These are phyloP conservation scores for Candida chauliodis DNA, from an alignment of 805 yeast species.

Conservation along the genomic window DNA sequence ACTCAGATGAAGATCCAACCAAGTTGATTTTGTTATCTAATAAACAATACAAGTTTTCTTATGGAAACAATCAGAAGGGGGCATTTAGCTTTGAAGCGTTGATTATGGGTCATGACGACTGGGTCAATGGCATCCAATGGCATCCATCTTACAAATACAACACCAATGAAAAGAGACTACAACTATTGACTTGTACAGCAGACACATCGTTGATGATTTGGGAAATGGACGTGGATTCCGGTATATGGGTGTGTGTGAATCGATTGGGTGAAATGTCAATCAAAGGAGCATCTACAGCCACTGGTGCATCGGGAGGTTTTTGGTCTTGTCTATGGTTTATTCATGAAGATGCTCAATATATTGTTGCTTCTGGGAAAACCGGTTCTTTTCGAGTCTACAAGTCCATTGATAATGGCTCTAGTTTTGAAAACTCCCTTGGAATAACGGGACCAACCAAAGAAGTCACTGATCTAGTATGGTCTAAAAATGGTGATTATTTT, in stretches of 20 bases:
- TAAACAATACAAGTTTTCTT: conserved; percentile 62
- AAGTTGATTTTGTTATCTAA: conserved; percentile 60
- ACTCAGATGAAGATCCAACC: conserved; percentile 50
- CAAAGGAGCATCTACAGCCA: conserved; percentile 97
- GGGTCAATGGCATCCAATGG: conserved; percentile 89
- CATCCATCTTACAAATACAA: conserved; percentile 40
- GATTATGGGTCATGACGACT: conserved; percentile 97
- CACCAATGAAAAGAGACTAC: conserved; percentile 38
- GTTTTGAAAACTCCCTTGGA: conserved; percentile 51
- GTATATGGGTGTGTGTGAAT: conserved; percentile 81
- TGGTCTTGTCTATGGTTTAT: conserved; percentile 69
- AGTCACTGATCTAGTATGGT: conserved; percentile 79
- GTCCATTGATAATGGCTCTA: conserved; percentile 24
- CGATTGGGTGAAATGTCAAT: conserved; percentile 90
- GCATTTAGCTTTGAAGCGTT: conserved; percentile 85
- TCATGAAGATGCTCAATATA: conserved; percentile 32
- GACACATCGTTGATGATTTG: conserved; percentile 92
- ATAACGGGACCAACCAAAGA: conserved; percentile 74
- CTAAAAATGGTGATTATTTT: conserved; percentile 60
- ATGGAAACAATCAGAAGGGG: conserved; percentile 34
- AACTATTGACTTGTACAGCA: conserved; percentile 80
- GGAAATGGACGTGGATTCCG: conserved; percentile 83
- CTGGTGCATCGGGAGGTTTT: conserved; percentile 81
- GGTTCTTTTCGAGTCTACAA: conserved; percentile 88
- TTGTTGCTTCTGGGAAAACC: conserved; percentile 83